Conservation (phyloP, 1,139 yeast genomes). For the Suhomyces bokatorum region DNA sequence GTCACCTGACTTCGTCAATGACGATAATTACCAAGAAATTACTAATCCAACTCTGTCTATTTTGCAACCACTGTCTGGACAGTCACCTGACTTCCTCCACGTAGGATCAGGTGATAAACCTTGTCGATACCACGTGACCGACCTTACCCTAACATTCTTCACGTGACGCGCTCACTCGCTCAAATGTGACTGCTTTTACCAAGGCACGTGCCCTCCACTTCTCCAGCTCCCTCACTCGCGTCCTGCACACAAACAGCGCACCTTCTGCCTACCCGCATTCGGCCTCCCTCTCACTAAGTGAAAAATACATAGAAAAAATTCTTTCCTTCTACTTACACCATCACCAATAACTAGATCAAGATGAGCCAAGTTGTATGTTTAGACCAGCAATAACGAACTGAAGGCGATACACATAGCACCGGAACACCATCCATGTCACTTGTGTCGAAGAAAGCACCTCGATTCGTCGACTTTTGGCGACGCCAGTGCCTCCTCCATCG, state of each 20-base stretch:
- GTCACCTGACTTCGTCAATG: too few species aligned
- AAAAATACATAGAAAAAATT: constrained; percentile 20
- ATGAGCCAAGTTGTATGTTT: constrained; percentile 38
- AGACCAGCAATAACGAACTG: constrained; percentile 1
- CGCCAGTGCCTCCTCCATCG: background rate
- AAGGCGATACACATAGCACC: background rate
- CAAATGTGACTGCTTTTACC: constrained; percentile 11
- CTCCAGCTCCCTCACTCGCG: background rate
- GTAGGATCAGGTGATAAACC: too few species aligned
- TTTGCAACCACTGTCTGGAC: too few species aligned
- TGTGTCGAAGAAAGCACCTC: background rate
- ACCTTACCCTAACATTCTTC: too few species aligned
- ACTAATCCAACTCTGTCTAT: too few species aligned
- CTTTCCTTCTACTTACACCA: constrained; percentile 20
- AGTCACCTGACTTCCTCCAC: background rate
- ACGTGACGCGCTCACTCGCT: background rate
- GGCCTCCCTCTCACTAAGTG: constrained; percentile 11
- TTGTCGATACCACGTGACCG: too few species aligned
- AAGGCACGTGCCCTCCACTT: constrained; percentile 6
- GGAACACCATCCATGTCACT: background rate
- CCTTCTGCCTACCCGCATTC: constrained; percentile 1
- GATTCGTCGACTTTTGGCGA: background rate
- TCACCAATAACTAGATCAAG: constrained; percentile 30
- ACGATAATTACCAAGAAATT: too few species aligned
- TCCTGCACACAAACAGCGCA: constrained; percentile 11